Base-by-base conservation (phyloP, 2,329 filamentous ascomycete species). In the Xylogone sp. region DNA sequence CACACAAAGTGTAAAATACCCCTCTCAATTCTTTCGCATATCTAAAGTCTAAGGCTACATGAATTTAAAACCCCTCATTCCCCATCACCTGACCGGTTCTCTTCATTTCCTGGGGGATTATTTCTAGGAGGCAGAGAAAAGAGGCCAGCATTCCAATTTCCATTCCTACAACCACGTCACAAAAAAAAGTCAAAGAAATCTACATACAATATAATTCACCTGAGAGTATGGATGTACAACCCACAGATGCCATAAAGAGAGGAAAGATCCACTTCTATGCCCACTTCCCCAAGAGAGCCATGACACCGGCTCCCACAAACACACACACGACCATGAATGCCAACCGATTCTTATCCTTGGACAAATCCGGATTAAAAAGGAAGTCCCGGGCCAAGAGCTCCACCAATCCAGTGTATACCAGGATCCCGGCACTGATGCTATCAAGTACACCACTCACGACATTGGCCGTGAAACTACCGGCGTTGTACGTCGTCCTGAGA, bases 271-370 rank as follows among this genome's bases (percentile, higher is more conserved):
- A n/a, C n/a, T n/a, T 13, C 34, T 39, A 39, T 39, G 74, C 75
- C 75, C 75, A 78, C 56, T 77, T 77, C 6, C 75, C 75, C 10
- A 78, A 60, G 52, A 78, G 53, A 5, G 75, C 74, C 75, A 78
- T 78, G 19, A 76, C 45, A 1, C 64, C 70, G 2, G 69, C 64
- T 9, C 75, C 75, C 22, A 76, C 43, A 19, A 72, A 61, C 43
- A 72, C 60, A 39, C 66, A 72, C 4, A 63, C 53, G 39, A 76
- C 51, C 71, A 75, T 76, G 45, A 74, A 75, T 0, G 66, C 52
- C 52, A 75, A 50, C 16, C 70, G 56, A 34, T 56, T 67, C 45
- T 61, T 61, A 45, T 69, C 63, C 53, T 68, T 69, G 2, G 71
- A 75, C 43, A 74, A 63, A 39, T 71, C 66, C 2, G 45, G 68